A percentile compares a stretch with the other conserved stretches of the same genome.
Conservation (phyloP, 306 rosid species). For the Luffa aegyptiaca region DNA sequence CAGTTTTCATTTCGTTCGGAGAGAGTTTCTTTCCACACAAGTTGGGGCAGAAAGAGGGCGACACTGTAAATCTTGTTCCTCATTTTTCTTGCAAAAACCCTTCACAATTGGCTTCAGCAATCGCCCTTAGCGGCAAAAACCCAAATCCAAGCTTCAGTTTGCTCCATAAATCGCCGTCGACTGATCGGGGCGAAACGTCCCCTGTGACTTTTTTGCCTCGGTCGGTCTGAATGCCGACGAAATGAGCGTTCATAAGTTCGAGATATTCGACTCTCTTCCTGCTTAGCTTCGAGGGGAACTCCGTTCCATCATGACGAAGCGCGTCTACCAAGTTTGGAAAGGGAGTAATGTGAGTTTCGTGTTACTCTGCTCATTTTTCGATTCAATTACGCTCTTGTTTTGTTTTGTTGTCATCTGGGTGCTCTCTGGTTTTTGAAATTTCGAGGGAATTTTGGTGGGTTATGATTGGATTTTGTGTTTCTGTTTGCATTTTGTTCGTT, state of each 20-base stretch:
- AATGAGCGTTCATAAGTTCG: slow-evolving; percentile 16
- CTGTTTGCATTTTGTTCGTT: slow-evolving; percentile 13
- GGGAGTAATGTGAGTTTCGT: slow-evolving; percentile 70
- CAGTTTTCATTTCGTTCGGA: background rate
- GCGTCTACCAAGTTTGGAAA: slow-evolving; percentile 89
- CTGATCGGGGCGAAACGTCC: slow-evolving; percentile 5
- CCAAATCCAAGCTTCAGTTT: background rate
- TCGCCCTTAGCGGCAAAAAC: background rate
- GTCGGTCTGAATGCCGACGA: slow-evolving; percentile 5
- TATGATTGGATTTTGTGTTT: background rate
- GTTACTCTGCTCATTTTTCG: background rate
- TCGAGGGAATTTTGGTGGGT: slow-evolving; percentile 7
- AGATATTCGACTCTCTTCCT: slow-evolving; percentile 17
- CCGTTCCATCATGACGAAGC: slow-evolving; percentile 61
- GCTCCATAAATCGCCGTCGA: background rate
- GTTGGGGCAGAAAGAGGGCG: background rate
- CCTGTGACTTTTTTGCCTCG: background rate
- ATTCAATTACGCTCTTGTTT: background rate
- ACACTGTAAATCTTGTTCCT: background rate
- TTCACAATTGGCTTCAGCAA: background rate
- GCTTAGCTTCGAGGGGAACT: slow-evolving; percentile 14
- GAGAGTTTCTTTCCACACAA: background rate
- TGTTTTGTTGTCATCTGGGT: slow-evolving; percentile 7
- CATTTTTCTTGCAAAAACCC: background rate
- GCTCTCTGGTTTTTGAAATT: slow-evolving; percentile 19